Conservation (phyloP, 2,329 filamentous ascomycete species). For the Epichloe amarillans region DNA sequence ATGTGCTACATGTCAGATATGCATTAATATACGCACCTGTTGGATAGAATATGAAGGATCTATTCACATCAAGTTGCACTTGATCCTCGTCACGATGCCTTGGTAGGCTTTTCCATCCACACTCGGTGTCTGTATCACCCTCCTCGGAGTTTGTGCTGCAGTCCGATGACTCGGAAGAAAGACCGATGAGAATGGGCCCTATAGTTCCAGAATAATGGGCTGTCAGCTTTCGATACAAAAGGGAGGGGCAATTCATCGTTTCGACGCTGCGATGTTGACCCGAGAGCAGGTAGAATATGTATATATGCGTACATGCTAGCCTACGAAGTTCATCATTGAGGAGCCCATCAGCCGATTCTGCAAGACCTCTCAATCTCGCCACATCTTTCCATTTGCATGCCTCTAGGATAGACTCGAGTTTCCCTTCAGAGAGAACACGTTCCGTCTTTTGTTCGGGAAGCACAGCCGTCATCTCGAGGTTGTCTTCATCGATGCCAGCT, state of each 20-base stretch:
- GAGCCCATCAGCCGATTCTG: conserved; percentile 53
- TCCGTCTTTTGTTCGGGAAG: conserved; percentile 1
- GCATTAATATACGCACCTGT: conserved; percentile 37
- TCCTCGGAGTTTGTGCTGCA: neutral
- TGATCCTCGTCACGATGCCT: conserved; percentile 82
- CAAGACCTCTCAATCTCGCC: conserved; percentile 40
- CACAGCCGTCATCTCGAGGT: conserved; percentile 6
- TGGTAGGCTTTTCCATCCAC: conserved; percentile 50
- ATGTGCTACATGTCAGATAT: neutral
- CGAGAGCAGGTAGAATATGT: conserved; percentile 1
- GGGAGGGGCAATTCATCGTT: neutral
- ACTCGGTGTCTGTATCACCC: neutral
- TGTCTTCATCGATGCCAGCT: neutral
- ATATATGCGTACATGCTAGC: conserved; percentile 52
- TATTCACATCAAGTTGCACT: conserved; percentile 80
- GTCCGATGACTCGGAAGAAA: conserved; percentile 1
- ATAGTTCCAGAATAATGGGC: neutral
- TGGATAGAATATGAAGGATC: conserved; percentile 97
- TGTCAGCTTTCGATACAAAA: neutral
- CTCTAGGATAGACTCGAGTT: conserved; percentile 21
- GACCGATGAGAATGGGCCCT: conserved; percentile 52
- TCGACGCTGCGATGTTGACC: conserved; percentile 4
- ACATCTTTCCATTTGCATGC: conserved; percentile 49
- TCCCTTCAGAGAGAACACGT: neutral
- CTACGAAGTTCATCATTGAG: conserved; percentile 54